Conservation (phyloP, 2,329 filamentous ascomycete genomes). For the Fusarium globosum region DNA sequence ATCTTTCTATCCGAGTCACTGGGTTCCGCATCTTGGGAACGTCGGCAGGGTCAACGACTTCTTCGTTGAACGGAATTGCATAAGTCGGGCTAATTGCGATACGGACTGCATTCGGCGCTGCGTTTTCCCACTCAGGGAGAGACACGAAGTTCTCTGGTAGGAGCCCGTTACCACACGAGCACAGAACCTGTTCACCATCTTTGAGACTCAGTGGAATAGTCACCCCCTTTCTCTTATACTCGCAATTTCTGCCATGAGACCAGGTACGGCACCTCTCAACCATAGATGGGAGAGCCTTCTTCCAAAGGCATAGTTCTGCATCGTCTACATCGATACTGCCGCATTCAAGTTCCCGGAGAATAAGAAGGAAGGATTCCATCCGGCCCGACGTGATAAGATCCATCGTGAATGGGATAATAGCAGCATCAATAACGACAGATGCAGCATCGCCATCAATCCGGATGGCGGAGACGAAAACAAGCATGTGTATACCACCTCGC, state of each 20-base stretch:
- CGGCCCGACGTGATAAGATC: conserved; percentile 47
- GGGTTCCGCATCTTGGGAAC: conserved; percentile 15
- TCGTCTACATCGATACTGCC: conserved; percentile 58
- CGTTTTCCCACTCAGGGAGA: conserved; percentile 57
- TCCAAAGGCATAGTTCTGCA: conserved; percentile 68
- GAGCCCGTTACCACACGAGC: conserved; percentile 58
- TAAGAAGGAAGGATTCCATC: conserved; percentile 54
- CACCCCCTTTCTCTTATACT: conserved; percentile 53
- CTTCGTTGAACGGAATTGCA: conserved; percentile 57
- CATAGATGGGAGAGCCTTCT: conserved; percentile 55
- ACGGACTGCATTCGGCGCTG: conserved; percentile 60
- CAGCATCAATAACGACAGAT: conserved; percentile 59
- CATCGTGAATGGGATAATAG: conserved; percentile 57
- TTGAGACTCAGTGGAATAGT: conserved; percentile 55
- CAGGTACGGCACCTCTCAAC: conserved; percentile 63
- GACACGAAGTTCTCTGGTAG: conserved; percentile 54
- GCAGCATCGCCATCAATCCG: conserved; percentile 57
- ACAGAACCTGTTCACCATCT: conserved; percentile 53
- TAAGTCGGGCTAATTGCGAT: conserved; percentile 68
- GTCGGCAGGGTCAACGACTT: conserved; percentile 48
- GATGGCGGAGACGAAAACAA: conserved; percentile 56
- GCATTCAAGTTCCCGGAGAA: conserved; percentile 51
- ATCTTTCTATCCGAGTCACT: conserved; percentile 42
- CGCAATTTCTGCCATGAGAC: conserved; percentile 55
- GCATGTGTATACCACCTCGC: conserved; percentile 54